Base-by-base conservation (phyloP, 495 filamentous ascomycete genomes). In the Aspergillus haitiensis region DNA sequence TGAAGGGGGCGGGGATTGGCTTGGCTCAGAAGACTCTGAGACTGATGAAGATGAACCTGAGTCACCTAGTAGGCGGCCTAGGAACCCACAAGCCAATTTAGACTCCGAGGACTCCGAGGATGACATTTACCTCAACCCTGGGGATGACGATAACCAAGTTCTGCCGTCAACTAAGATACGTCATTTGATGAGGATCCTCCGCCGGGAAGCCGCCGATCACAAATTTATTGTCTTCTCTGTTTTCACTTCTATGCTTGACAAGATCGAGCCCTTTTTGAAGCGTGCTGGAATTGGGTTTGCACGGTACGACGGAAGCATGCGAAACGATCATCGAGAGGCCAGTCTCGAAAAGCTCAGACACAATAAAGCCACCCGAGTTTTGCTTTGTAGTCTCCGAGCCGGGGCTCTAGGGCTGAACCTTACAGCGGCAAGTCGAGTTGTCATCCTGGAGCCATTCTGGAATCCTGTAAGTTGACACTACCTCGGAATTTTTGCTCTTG, bases 221-320 rank as follows among this genome's bases (percentile, higher is more conserved):
- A 98, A 98, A 71, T 94, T 94, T 71, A 98, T 98, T 70, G 91
- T 98, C 60, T 98, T 98, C 75, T 96, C 91, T 3, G 90, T 97
- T 66, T 97, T 96, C 73, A 98, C 94, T 2, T 92, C 91, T 6
- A 97, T 98, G 94, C 85, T 98, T 49, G 90, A 98, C 77, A 88
- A 97, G 55, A 85, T 98, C 64, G 92, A 98, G 70, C 94, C 94
- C 13, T 97, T 97, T 78, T 77, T 98, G 32, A 78, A 82, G 16
- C 75, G 82, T 34, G 84, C 88, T 18, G 84, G 84, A 31, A 85
- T 95, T 64, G 82, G 79, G 59, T 93, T 87, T 69, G 89, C 90
- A 7, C 87, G 94, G 7, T 98, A 98, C 78, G 94, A 98, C 72
- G 94, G 94, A 59, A 87, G 85, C 64, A 98, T 98, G 94, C 82